Base-by-base conservation (phyloP, 2,329 filamentous ascomycete genomes). In the Ceratocystis destructans region DNA sequence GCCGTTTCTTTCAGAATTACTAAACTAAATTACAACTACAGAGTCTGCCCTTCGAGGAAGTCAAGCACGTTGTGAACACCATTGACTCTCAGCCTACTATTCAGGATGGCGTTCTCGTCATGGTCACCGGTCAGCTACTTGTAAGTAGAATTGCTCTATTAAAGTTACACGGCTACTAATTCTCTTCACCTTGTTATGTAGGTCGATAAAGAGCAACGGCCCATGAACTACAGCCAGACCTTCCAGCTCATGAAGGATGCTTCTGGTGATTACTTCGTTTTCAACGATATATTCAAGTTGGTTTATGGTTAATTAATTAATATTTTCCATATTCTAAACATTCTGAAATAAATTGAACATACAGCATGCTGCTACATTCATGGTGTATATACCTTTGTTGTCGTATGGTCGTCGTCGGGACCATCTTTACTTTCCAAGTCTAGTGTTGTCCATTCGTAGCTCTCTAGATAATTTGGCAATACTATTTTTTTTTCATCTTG, bases 201-300 rank as follows among this genome's bases (percentile, higher is more conserved):
- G 90, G 86, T 96, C 72, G 90, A 96, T 70, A 91, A 92, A 71
- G 86, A 91, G 77, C 81, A 88, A 75, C 85, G 85, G 73, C 89
- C 90, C 57, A 94, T 96, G 87, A 91, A 84, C 82, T 99, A 92
- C 79, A 87, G 87, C 66, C 92, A 97, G 79, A 79, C 83, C 66
- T 97, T 97, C 83, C 88, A 95, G 77, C 87, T 97, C 69, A 77
- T 85, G 70, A 86, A 85, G 69, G 87, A 90, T 66, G 71, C 73
- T 63, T 68, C 44, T 33, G 87, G 85, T 71, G 85, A 82, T 77
- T 96, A 88, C 80, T 96, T 84, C 76, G 88, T 97, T 75, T 87
- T 87, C 80, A 96, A 97, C 81, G 93, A 97, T 76, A 79, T 97
- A 75, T 97, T 97, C 86, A 89, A 89, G 78, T 84, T 97, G 69